Base-by-base conservation (phyloP, 202 grass and related monocot species). In the Schoenoplectus tabernaemontani region DNA sequence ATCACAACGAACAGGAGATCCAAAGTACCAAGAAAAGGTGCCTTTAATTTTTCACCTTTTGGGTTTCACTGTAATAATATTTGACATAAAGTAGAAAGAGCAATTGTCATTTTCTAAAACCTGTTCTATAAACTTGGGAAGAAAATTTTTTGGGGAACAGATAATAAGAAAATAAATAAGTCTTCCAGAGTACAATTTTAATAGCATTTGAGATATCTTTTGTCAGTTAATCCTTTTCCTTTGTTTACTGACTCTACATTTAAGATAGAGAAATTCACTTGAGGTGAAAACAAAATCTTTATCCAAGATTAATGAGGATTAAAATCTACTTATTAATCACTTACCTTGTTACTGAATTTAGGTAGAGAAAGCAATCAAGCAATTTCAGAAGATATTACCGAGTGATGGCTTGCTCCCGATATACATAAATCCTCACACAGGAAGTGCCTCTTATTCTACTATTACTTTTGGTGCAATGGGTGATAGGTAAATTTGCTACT, bases 401-500 rank as follows among this genome's bases (percentile, higher is more conserved):
- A 96, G 60, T 63, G 96, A 99, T 85, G 96, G 96, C 54, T 99
- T 99, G 81, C 90, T 99, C 78, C 92, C 96, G 70, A 96, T 99
- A 37, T 93, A 86, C 65, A 89, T 99, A 91, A 99, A 99, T 83
- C 96, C 96, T 87, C 90, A 92, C 61, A 91, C 96, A 78, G 96
- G 96, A 70, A 87, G 88, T 78, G 43, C 92, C 20, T 93, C 86
- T 7, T 91, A 96, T 81, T 96, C 96, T 78, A 99, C 90, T 85
- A 93, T 99, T 84, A 99, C 96, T 88, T 96, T 99, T 41, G 96
- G 96, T 89, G 96, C 96, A 67, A 96, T 99, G 92, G 96, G 96
- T 76, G 96, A 99, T 84, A 96, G 96, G 96, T 99, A 74, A 76
- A 89, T 75, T 9, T 20, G 32, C 76, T 70, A 74, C 28, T 88